Evolutionary conservation across 768 basidiomycete species (phyloP).

Genomic region (Stropharia rugosoannulata): DNA sequence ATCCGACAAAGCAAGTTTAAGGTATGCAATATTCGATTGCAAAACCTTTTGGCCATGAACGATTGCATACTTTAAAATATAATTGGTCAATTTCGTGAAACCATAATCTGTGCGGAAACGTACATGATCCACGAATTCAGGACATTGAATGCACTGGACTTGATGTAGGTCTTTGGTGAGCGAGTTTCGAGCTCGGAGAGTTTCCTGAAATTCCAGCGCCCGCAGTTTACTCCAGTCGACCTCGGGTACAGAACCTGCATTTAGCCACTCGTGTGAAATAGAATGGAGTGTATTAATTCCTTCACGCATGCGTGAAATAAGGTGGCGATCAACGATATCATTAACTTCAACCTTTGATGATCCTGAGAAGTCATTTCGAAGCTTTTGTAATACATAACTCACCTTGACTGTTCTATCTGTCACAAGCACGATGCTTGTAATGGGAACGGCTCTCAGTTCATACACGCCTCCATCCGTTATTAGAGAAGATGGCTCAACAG

Average conservation of each 20-base stretch:
- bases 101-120: slow-evolving; percentile 27
- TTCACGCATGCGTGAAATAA: slow-evolving; percentile 60
- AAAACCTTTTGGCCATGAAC: slow-evolving; percentile 78
- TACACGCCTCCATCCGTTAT: slow-evolving; percentile 56
- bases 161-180: slow-evolving; percentile 40
- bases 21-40: slow-evolving; percentile 66
- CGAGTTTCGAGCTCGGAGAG: slow-evolving; percentile 56
- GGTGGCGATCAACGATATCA: slow-evolving; percentile 63
- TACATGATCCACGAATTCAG: slow-evolving; percentile 75
- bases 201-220: slow-evolving; percentile 90
- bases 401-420: slow-evolving; percentile 76
- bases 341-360: slow-evolving; percentile 63
- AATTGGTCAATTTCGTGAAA: not conserved
- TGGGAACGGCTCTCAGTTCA: slow-evolving; percentile 61
- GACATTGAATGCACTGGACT: slow-evolving; percentile 57
- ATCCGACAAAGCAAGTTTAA: slow-evolving; percentile 89
- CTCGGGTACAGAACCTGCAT: slow-evolving; percentile 56
- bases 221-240: slow-evolving; percentile 84
- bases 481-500: slow-evolving; percentile 50
- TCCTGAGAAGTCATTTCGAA: slow-evolving; percentile 1
- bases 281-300: slow-evolving; percentile 48
- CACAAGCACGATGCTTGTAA: slow-evolving; percentile 76
- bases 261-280: slow-evolving; percentile 58
- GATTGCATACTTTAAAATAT: slow-evolving; percentile 58
- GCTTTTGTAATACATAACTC: not conserved